Evolutionary conservation across 176 grass and related monocot genomes (phyloP).

Genomic region (Themeda triandra): DNA sequence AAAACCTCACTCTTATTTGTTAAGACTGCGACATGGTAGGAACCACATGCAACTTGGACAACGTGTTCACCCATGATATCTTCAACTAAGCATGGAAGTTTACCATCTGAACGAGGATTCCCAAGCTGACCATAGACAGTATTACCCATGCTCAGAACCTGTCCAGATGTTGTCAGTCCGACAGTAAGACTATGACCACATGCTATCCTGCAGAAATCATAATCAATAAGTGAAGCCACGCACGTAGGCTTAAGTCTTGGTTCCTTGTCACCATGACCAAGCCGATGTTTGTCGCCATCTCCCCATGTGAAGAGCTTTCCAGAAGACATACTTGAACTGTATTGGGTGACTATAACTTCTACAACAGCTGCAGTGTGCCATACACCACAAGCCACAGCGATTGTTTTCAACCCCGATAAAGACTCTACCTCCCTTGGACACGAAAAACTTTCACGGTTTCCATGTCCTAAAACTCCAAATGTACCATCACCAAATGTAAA

Average conservation of each 20-base stretch:
- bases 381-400: slow-evolving; percentile 83
- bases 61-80: slow-evolving; percentile 71
- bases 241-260: slow-evolving; percentile 90
- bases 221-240: slow-evolving; percentile 87
- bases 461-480: slow-evolving; percentile 95
- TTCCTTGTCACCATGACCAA: slow-evolving; percentile 96
- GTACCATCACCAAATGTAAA: slow-evolving; percentile 98
- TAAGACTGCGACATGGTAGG: slow-evolving; percentile 93
- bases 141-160: slow-evolving; percentile 89
- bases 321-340: slow-evolving; percentile 60
- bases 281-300: slow-evolving; percentile 94
- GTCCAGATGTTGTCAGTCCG: slow-evolving; percentile 81
- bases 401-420: slow-evolving; percentile 70
- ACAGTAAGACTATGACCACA: slow-evolving; percentile 94
- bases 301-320: slow-evolving; percentile 99
- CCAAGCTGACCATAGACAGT: slow-evolving; percentile 97
- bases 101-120: slow-evolving; percentile 83
- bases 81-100: slow-evolving; percentile 76
- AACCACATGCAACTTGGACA: slow-evolving; percentile 85
- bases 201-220: slow-evolving; percentile 79
- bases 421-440: slow-evolving; percentile 87
- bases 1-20: slow-evolving; percentile 83
- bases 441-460: slow-evolving; percentile 57
- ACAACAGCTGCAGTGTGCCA: slow-evolving; percentile 96
- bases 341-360: slow-evolving; percentile 79